Evolutionary conservation across 805 yeast genomes (phyloP), one percentile per base, ranked within the genome.

Genomic region (Metschnikowia hibisci): DNA sequence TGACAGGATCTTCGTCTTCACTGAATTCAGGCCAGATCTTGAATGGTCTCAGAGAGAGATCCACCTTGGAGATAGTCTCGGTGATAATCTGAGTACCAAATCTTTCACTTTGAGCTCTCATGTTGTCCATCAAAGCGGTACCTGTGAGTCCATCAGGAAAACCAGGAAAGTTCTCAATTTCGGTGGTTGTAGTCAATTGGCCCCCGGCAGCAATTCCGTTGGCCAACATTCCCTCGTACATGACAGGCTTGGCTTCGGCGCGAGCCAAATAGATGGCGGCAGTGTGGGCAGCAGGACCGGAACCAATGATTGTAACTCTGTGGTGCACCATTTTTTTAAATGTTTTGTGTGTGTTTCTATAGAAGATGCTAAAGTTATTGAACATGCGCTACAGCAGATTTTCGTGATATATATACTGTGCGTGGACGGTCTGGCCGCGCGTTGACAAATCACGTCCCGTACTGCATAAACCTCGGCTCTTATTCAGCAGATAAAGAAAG

Each of bases 201-300:
- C 99, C 99, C 58, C 99, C 99, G 22, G 99, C 96, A 42, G 99
- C 99, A 56, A 91, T 78, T 56, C 99, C 99, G 68, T 93, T 93
- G 53, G 99, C 99, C 62, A 84, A 73, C 84, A 91, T 75, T 60
- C 99, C 99, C 72, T 93, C 99, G 70, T 89, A 93, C 56, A 93
- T 67, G 25, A 86, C 82, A 18, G 99, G 97, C 68, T 85, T 82
- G 62, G 89, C 80, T 75, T 93, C 99, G 33, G 99, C 99, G 69
- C 99, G 84, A 25, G 98, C 84, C 43, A 93, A 75, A 68, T 93
- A 93, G 66, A 93, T 87, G 53, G 99, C 99, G 40, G 99, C 99
- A 34, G 99, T 93, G 77, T 93, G 96, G 43, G 97, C 99, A 45
- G 99, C 99, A 44, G 99, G 99, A 57, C 99, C 99, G 43, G 97